phyloP scores from a whole-genome alignment of 495 filamentous ascomycete genomes.

The Lophiostoma macrostomum region DNA sequence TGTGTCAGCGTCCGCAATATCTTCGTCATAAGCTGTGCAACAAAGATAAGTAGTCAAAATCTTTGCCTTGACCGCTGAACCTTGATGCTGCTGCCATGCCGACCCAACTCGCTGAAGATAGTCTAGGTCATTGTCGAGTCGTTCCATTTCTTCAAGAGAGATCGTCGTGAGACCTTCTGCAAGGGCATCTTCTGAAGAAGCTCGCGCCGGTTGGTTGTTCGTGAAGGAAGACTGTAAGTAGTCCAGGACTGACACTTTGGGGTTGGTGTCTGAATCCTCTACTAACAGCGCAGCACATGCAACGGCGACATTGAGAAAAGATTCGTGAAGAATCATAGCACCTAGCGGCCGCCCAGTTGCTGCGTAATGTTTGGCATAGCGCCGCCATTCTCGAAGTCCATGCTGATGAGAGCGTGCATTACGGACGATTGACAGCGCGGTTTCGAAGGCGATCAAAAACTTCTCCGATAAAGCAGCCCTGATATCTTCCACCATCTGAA shows the following conservation, averaged over 20 bases:
- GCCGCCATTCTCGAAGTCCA: conserved; percentile 72
- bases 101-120: conserved; percentile 75
- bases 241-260: conserved; percentile 66
- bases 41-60: conserved; percentile 81
- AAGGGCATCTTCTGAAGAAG: conserved; percentile 33
- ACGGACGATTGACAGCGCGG: conserved; percentile 81
- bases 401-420: conserved; percentile 50
- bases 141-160: conserved; percentile 73
- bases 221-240: conserved; percentile 58
- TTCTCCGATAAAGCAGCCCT: conserved; percentile 72
- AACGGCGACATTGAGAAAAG: conserved; percentile 79
- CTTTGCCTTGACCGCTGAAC: conserved; percentile 78
- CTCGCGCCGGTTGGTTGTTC: conserved; percentile 1
- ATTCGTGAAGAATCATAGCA: conserved; percentile 85
- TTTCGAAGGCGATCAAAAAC: conserved; percentile 80
- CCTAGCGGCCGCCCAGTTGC: conserved; percentile 74
- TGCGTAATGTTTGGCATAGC: conserved; percentile 77
- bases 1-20: conserved; percentile 73
- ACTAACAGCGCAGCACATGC: conserved; percentile 71
- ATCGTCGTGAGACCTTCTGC: conserved; percentile 71
- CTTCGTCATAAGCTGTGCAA: conserved; percentile 73
- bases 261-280: conserved; percentile 56
- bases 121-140: conserved; percentile 85
- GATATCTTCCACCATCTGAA: conserved; percentile 65
- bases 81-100: conserved; percentile 80